A percentile compares a stretch with the other conserved stretches of the same genome.
Evolutionary conservation across 2,329 filamentous ascomycete species (phyloP).

Genomic region (Parastagonospora avenae): DNA sequence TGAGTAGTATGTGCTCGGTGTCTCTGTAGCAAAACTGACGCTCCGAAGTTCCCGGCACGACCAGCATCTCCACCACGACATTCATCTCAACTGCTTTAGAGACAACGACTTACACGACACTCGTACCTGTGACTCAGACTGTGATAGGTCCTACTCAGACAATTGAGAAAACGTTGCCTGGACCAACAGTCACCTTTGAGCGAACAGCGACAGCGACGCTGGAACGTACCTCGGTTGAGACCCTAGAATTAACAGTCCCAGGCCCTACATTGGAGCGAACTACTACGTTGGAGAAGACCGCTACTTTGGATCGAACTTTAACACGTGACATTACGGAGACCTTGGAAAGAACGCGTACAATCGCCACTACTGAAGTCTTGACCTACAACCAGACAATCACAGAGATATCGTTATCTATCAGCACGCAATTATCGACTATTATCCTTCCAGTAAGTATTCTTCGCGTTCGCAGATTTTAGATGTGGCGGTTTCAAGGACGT

Average conservation of each 20-base stretch:
- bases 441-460: constrained; percentile 14
- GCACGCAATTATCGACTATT: constrained; percentile 24
- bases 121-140: constrained; percentile 11
- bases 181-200: constrained; percentile 13
- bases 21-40: background rate
- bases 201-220: background rate
- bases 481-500: no score
- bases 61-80: constrained; percentile 15
- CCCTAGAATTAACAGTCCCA: no score
- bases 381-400: constrained; percentile 17
- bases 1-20: background rate
- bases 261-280: no score
- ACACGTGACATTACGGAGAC: background rate
- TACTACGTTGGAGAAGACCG: no score
- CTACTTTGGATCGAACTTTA: no score
- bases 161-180: background rate
- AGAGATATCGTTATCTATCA: constrained; percentile 18
- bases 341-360: constrained; percentile 2
- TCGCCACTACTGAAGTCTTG: constrained; percentile 4
- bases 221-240: no score
- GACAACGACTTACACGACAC: constrained; percentile 13
- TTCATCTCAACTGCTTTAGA: background rate
- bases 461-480: background rate
- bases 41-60: constrained; percentile 7
- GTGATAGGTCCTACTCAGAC: constrained; percentile 23